Evolutionary conservation across 495 filamentous ascomycete species (phyloP).

Genomic region (Aspergillus baeticus): DNA sequence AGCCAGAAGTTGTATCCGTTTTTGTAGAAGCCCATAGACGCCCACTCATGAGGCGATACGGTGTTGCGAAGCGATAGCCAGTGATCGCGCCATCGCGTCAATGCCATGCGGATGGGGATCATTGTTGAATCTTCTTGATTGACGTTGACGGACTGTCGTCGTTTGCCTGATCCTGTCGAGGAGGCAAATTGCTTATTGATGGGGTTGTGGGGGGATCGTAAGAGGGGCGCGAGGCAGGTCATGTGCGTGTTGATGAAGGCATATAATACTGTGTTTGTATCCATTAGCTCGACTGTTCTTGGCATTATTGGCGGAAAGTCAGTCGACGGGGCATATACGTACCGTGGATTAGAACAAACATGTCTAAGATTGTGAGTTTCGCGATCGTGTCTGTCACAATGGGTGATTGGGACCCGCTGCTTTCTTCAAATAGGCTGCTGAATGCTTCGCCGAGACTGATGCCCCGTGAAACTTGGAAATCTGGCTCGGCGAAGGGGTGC

Average conservation of each 20-base stretch:
- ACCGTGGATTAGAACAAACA: slow-evolving; percentile 48
- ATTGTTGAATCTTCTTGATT: slow-evolving; percentile 38
- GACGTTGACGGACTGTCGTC: slow-evolving; percentile 8
- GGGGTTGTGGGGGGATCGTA: slow-evolving; percentile 15
- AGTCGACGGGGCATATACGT: too few relatives aligned
- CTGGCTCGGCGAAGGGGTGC: slow-evolving; percentile 41
- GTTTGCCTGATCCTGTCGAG: not conserved
- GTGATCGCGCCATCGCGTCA: slow-evolving; percentile 39
- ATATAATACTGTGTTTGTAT: slow-evolving; percentile 34
- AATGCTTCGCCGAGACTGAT: slow-evolving; percentile 35
- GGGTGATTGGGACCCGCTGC: slow-evolving; percentile 3
- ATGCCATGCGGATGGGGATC: slow-evolving; percentile 30
- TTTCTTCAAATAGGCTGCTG: slow-evolving; percentile 32
- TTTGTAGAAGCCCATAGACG: slow-evolving; percentile 45
- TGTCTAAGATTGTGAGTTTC: slow-evolving; percentile 36
- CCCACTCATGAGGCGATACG: slow-evolving; percentile 38
- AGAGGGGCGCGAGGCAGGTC: slow-evolving; percentile 36
- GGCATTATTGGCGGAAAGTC: too few relatives aligned
- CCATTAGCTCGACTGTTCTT: not conserved
- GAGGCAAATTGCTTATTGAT: slow-evolving; percentile 2
- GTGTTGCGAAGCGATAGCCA: slow-evolving; percentile 36
- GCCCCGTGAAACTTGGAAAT: slow-evolving; percentile 35
- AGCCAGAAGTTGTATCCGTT: slow-evolving; percentile 49
- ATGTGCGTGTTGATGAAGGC: slow-evolving; percentile 48
- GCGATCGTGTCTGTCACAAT: slow-evolving; percentile 7